Evolutionary conservation across 2,329 filamentous ascomycete species (phyloP).

Genomic region (Colletotrichum sp.): DNA sequence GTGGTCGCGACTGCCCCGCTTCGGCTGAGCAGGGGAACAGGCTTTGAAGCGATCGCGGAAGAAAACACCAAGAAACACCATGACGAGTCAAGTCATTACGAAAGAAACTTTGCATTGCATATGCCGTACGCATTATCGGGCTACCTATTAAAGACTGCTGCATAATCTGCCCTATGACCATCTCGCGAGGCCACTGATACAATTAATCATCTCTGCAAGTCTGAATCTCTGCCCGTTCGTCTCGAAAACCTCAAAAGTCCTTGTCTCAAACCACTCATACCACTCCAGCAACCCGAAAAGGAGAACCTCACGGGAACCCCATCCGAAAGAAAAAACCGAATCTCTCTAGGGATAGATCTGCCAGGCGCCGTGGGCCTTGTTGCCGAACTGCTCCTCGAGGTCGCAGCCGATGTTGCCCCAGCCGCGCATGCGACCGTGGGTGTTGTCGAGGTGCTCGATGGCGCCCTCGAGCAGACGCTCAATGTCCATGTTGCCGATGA

Average conservation of each 20-base stretch:
- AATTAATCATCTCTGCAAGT: neutral
- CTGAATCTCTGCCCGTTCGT: neutral
- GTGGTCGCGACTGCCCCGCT: neutral
- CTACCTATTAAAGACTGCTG: neutral
- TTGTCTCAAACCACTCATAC: neutral
- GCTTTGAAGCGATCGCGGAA: neutral
- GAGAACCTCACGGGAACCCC: fast-evolving
- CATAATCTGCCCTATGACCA: neutral
- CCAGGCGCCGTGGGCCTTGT: neutral
- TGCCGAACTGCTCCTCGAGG: neutral
- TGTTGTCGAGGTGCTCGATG: neutral
- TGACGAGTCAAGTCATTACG: neutral
- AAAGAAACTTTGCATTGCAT: neutral
- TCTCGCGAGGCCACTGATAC: neutral
- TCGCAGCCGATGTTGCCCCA: neutral
- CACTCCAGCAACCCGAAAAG: neutral
- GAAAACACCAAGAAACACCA: neutral
- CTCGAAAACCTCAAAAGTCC: neutral
- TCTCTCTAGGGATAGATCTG: neutral
- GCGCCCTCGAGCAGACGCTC: neutral
- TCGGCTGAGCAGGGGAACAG: neutral
- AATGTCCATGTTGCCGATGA: slow-evolving; percentile 9
- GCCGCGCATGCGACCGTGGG: neutral
- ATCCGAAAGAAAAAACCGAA: neutral
- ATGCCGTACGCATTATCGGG: neutral